Conservation (phyloP, 192 early-diverging fungal species). For the Phycomyces nitens region DNA sequence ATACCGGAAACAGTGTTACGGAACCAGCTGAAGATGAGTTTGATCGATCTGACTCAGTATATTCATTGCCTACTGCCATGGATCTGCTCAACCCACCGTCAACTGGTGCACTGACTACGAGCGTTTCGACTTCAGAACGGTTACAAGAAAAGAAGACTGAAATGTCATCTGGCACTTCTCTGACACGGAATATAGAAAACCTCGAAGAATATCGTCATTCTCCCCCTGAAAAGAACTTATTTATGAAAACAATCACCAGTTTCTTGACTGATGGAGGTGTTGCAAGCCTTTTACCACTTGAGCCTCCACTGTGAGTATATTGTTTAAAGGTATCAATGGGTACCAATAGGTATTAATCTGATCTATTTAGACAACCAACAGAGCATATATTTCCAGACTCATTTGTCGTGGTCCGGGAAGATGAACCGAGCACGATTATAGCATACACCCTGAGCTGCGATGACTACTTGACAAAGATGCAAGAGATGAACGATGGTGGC, state of each 20-base stretch:
- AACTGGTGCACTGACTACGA: neutral
- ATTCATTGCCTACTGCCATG: neutral
- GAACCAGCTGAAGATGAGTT: neutral
- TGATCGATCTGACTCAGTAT: neutral
- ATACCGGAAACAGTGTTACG: neutral
- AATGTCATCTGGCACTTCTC: neutral
- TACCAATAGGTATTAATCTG: constrained; percentile 1
- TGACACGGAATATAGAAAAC: neutral
- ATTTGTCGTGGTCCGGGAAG: constrained; percentile 81
- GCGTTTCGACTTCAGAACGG: neutral
- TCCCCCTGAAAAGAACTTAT: constrained; percentile 48
- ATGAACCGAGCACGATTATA: constrained; percentile 92
- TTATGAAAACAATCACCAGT: constrained; percentile 74
- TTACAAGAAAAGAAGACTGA: no score
- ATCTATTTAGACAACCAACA: constrained; percentile 48
- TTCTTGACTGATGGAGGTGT: constrained; percentile 69
- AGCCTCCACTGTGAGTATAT: constrained; percentile 66
- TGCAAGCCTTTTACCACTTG: constrained; percentile 62
- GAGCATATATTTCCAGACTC: constrained; percentile 91
- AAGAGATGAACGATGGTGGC: constrained; percentile 33
- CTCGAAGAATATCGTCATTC: constrained; percentile 11
- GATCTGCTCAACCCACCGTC: neutral
- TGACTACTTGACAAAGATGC: constrained; percentile 68
- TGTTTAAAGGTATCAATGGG: neutral
- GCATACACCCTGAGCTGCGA: constrained; percentile 79